Percentiles rank a stretch among this genome's conserved stretches.
Evolutionary conservation across 805 yeast genomes (phyloP).

Genomic region (Metschnikowia picachoensis): DNA sequence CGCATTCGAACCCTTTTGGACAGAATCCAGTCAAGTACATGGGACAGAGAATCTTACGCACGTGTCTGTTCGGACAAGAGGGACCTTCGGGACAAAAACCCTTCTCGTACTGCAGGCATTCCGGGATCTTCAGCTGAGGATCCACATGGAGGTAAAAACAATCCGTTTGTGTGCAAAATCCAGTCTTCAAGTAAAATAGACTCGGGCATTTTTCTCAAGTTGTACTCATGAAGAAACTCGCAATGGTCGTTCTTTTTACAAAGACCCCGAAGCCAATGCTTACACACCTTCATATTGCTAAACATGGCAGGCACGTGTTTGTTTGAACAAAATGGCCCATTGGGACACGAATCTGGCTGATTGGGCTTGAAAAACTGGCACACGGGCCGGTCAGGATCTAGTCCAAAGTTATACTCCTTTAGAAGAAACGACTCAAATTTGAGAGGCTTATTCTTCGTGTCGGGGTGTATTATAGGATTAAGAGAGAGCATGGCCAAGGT

Average conservation of each 20-base stretch:
- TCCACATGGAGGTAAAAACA: conserved; percentile 91
- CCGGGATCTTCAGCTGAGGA: conserved; percentile 83
- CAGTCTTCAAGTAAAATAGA: conserved; percentile 75
- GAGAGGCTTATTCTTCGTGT: conserved; percentile 36
- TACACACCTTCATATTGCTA: conserved; percentile 73
- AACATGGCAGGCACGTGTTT: conserved; percentile 66
- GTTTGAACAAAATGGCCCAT: conserved; percentile 80
- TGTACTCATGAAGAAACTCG: conserved; percentile 93
- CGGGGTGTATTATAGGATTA: conserved; percentile 40
- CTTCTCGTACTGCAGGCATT: conserved; percentile 73
- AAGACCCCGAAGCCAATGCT: conserved; percentile 96
- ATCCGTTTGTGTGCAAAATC: conserved; percentile 88
- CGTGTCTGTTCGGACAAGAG: conserved; percentile 74
- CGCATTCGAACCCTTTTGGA: conserved; percentile 81
- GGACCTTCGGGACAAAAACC: conserved; percentile 96
- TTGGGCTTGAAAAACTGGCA: conserved; percentile 67
- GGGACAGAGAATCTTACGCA: conserved; percentile 72
- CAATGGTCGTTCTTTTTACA: conserved; percentile 97
- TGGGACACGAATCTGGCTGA: conserved; percentile 69
- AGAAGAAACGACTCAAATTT: conserved; percentile 82
- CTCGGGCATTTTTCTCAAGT: conserved; percentile 96
- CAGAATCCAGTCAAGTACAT: conserved; percentile 86
- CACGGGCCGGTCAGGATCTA: conserved; percentile 81
- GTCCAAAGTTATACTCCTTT: conserved; percentile 74
- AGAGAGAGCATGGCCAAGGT: conserved; percentile 29